These are phyloP conservation scores for Tetracentron sinense DNA, from an alignment of 164 flowering plant species.

Conservation along the genomic window DNA sequence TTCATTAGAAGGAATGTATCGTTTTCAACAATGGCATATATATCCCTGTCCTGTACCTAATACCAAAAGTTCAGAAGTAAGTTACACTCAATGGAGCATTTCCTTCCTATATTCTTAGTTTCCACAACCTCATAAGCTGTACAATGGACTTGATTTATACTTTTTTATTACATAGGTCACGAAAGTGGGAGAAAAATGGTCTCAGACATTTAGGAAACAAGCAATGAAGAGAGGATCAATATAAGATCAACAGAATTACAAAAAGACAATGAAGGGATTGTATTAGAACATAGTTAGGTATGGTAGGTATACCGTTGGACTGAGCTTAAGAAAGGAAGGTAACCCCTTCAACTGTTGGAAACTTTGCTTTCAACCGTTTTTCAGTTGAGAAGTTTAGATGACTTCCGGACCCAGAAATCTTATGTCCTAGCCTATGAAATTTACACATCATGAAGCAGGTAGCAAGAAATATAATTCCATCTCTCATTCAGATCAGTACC, in stretches of 20 bases:
- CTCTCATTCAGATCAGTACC: no score
- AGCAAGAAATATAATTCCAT: not conserved
- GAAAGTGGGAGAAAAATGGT: not conserved
- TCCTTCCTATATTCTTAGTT: constrained; percentile 1
- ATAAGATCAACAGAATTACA: not conserved
- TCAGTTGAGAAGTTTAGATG: constrained; percentile 31
- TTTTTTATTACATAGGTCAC: not conserved
- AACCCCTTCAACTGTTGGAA: constrained; percentile 18
- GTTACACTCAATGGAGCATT: constrained; percentile 25
- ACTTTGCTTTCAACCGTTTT: constrained; percentile 26
- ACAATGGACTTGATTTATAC: not conserved
- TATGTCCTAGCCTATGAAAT: not conserved
- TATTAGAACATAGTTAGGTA: constrained; percentile 13
- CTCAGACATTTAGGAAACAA: not conserved
- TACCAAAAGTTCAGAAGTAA: constrained; percentile 25
- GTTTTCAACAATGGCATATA: constrained; percentile 19
- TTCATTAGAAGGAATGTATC: constrained; percentile 22
- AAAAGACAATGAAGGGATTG: not conserved
- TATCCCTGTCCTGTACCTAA: constrained; percentile 38
- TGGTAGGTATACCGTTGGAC: constrained; percentile 23
- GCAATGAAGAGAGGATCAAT: not conserved
- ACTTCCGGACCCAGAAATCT: constrained; percentile 28
- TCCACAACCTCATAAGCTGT: constrained; percentile 8
- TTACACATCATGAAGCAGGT: not conserved
- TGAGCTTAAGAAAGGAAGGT: constrained; percentile 21